These are phyloP conservation scores for Teratosphaeria viscida DNA, from an alignment of 2,329 filamentous ascomycete genomes.

Conservation along the genomic window DNA sequence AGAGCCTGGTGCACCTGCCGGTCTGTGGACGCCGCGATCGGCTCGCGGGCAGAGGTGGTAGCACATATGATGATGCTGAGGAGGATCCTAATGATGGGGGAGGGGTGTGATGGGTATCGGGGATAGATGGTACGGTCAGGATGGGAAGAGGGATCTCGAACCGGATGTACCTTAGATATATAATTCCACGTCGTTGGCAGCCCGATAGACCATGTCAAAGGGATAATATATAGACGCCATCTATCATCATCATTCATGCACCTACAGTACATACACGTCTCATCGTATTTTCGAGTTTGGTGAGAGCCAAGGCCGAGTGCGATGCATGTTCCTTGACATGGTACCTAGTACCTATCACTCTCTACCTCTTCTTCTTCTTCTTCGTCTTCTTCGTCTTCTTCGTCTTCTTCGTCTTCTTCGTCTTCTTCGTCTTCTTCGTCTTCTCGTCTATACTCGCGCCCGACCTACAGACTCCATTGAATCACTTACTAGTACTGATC, in stretches of 20 bases:
- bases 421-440: background rate
- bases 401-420: too few species aligned
- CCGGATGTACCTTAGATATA: too few species aligned
- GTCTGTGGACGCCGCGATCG: background rate
- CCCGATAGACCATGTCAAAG: too few species aligned
- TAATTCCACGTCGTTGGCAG: too few species aligned
- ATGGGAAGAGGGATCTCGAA: background rate
- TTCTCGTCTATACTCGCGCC: too few species aligned
- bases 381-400: background rate
- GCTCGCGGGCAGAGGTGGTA: background rate
- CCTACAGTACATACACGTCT: too few species aligned
- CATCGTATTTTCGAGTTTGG: too few species aligned
- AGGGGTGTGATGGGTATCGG: background rate
- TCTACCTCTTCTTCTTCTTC: background rate
- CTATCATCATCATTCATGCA: too few species aligned
- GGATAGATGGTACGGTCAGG: background rate
- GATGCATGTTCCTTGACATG: background rate
- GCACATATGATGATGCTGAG: background rate
- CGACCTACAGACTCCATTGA: too few species aligned
- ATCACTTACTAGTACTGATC: too few species aligned
- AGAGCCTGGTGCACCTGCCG: background rate
- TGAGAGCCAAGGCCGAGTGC: too few species aligned
- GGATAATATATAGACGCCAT: too few species aligned
- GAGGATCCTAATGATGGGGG: background rate
- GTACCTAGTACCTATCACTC: background rate